These are phyloP conservation scores for Pleurotus platypus DNA, from an alignment of 768 basidiomycete genomes.

Conservation along the genomic window DNA sequence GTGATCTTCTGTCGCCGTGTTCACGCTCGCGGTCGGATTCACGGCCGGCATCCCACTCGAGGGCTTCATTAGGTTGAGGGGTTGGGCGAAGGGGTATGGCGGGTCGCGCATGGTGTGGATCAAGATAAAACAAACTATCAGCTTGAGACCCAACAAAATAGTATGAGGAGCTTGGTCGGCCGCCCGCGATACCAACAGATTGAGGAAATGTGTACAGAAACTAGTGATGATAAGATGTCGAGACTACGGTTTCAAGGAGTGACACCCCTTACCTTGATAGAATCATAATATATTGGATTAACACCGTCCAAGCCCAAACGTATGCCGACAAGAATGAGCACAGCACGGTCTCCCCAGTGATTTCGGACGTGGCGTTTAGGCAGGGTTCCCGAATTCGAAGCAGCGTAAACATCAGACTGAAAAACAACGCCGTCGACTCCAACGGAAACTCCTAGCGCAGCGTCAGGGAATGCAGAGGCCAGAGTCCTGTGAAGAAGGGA, in stretches of 20 bases:
- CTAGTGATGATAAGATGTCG: conserved; percentile 31
- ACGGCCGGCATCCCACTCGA: conserved; percentile 12
- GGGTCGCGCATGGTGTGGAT: conserved; percentile 77
- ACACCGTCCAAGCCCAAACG: conserved; percentile 90
- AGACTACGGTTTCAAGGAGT: not conserved
- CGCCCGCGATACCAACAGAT: conserved; percentile 94
- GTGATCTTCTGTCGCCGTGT: conserved; percentile 9
- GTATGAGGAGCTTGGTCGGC: conserved; percentile 94
- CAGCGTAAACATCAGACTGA: conserved; percentile 81
- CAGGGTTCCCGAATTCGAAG: conserved; percentile 45
- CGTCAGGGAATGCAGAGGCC: conserved; percentile 74
- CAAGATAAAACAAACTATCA: conserved; percentile 80
- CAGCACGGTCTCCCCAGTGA: conserved; percentile 79
- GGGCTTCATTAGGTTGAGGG: conserved; percentile 11
- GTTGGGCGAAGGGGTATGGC: conserved; percentile 64
- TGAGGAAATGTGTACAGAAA: conserved; percentile 90
- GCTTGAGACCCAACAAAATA: conserved; percentile 95
- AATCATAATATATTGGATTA: conserved; percentile 92
- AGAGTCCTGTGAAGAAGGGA: conserved; percentile 49
- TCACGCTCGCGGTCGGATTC: conserved; percentile 20
- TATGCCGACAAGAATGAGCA: conserved; percentile 83
- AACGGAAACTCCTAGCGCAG: conserved; percentile 76
- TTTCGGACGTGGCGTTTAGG: conserved; percentile 9
- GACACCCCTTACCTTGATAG: conserved; percentile 40
- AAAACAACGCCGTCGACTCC: conserved; percentile 83